Evolutionary conservation across 2,329 filamentous ascomycete genomes (phyloP).

Genomic region (Didymella pinodella): DNA sequence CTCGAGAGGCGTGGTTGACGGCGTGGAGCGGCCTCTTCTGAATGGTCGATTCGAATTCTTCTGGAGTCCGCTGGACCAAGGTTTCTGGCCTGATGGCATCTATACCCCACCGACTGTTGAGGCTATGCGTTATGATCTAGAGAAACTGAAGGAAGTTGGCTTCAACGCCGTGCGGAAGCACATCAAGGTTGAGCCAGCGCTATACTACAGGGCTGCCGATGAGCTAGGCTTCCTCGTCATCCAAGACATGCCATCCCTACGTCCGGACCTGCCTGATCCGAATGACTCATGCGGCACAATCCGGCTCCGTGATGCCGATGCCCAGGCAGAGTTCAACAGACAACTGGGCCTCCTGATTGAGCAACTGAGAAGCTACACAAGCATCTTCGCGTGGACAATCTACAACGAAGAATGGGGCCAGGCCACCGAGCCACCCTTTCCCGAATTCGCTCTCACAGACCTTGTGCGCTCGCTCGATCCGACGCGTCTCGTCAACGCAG

Average conservation of each 20-base stretch:
- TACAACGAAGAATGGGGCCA: slow-evolving; percentile 80
- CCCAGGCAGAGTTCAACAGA: slow-evolving; percentile 71
- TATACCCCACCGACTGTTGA: slow-evolving; percentile 71
- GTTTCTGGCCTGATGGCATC: slow-evolving; percentile 75
- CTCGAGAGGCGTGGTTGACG: slow-evolving; percentile 63
- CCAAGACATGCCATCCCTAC: slow-evolving; percentile 74
- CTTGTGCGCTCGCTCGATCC: slow-evolving; percentile 66
- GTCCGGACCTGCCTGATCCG: slow-evolving; percentile 31
- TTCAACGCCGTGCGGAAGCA: slow-evolving; percentile 78
- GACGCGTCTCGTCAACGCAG: slow-evolving; percentile 69
- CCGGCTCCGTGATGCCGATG: slow-evolving; percentile 39
- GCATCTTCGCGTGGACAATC: slow-evolving; percentile 72
- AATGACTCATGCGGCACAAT: slow-evolving; percentile 23
- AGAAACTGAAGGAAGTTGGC: slow-evolving; percentile 69
- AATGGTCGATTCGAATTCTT: slow-evolving; percentile 75
- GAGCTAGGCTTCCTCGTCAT: slow-evolving; percentile 71
- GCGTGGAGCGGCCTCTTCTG: slow-evolving; percentile 67
- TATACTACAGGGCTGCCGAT: slow-evolving; percentile 74
- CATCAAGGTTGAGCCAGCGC: slow-evolving; percentile 71
- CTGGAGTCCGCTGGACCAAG: slow-evolving; percentile 74
- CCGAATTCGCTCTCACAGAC: slow-evolving; percentile 66
- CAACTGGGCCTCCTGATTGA: slow-evolving; percentile 69
- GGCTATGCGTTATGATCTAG: slow-evolving; percentile 72
- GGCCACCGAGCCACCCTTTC: slow-evolving; percentile 56
- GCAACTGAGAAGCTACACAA: slow-evolving; percentile 70